Evolutionary conservation across 768 basidiomycete genomes (phyloP).

Genomic region (Boletellus sp.): DNA sequence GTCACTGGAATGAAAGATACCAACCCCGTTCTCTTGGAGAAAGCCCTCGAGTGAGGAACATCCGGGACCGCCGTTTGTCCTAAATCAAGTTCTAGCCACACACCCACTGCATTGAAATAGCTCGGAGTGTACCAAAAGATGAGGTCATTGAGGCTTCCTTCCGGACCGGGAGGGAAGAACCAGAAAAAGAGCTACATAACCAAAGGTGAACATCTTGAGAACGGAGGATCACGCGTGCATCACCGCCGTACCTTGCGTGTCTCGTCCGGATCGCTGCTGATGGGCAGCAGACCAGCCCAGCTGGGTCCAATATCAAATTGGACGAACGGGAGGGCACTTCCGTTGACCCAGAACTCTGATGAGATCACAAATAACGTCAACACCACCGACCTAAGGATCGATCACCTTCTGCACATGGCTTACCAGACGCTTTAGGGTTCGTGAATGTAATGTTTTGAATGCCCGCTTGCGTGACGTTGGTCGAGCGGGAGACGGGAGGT

Average conservation of each 20-base stretch:
- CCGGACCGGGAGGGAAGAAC: slow-evolving; percentile 77
- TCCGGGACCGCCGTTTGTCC: slow-evolving; percentile 81
- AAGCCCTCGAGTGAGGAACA: slow-evolving; percentile 72
- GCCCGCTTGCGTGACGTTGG: slow-evolving; percentile 6
- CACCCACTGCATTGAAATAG: not conserved
- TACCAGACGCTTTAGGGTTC: slow-evolving; percentile 62
- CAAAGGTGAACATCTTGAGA: not conserved
- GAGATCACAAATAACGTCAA: too few species aligned
- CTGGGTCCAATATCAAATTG: slow-evolving; percentile 73
- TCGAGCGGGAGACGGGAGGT: not conserved
- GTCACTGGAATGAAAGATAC: slow-evolving; percentile 23
- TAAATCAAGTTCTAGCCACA: slow-evolving; percentile 21
- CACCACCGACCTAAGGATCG: too few species aligned
- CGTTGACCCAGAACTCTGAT: slow-evolving; percentile 68
- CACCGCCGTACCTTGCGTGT: slow-evolving; percentile 52
- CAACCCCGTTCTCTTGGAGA: slow-evolving; percentile 71
- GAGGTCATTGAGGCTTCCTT: slow-evolving; percentile 67
- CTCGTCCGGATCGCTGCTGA: slow-evolving; percentile 56
- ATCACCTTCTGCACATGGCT: too few species aligned
- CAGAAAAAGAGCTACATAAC: slow-evolving; percentile 67
- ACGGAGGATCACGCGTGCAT: not conserved
- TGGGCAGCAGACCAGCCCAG: slow-evolving; percentile 72
- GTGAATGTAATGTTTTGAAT: slow-evolving; percentile 69
- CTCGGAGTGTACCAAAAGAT: slow-evolving; percentile 68
- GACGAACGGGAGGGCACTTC: slow-evolving; percentile 60